Conservation (phyloP, 441 rosid genomes). For the Bruguiera hainesii region DNA sequence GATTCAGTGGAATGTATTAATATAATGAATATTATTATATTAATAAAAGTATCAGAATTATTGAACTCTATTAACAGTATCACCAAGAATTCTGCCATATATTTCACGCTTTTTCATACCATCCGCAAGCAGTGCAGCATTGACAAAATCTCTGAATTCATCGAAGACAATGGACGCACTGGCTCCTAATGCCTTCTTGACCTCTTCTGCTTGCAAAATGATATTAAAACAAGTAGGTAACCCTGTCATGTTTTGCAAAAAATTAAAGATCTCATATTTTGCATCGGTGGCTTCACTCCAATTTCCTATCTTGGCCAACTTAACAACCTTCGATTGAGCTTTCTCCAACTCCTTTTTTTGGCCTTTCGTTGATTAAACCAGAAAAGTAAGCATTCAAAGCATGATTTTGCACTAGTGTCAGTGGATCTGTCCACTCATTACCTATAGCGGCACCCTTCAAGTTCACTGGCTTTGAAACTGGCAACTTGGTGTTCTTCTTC, state of each 20-base stretch:
- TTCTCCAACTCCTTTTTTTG: slow-evolving; percentile 48
- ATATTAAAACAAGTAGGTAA: slow-evolving; percentile 63
- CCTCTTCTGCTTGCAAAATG: slow-evolving; percentile 40
- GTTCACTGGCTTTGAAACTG: slow-evolving; percentile 36
- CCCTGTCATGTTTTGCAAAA: slow-evolving; percentile 62
- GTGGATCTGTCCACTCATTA: slow-evolving; percentile 80
- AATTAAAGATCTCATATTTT: slow-evolving; percentile 31
- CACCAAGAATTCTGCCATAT: slow-evolving; percentile 64
- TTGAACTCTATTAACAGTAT: slow-evolving; percentile 1
- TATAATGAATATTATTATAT: no score
- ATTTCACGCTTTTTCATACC: slow-evolving; percentile 78
- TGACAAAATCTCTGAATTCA: slow-evolving; percentile 38
- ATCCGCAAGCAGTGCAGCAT: slow-evolving; percentile 41
- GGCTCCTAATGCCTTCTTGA: slow-evolving; percentile 43
- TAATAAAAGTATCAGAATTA: no score
- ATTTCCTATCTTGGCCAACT: slow-evolving; percentile 32
- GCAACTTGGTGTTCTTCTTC: slow-evolving; percentile 36
- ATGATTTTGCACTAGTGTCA: slow-evolving; percentile 54
- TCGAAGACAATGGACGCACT: slow-evolving; percentile 38
- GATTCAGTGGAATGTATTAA: no score
- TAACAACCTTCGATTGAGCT: slow-evolving; percentile 45
- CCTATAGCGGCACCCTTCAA: slow-evolving; percentile 77
- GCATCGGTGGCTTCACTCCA: slow-evolving; percentile 75
- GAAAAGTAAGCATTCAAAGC: slow-evolving; percentile 58
- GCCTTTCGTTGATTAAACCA: slow-evolving; percentile 66